Evolutionary conservation across 306 rosid genomes (phyloP), one percentile per base, ranked within the genome.

Genomic region (Quercus ilex): DNA sequence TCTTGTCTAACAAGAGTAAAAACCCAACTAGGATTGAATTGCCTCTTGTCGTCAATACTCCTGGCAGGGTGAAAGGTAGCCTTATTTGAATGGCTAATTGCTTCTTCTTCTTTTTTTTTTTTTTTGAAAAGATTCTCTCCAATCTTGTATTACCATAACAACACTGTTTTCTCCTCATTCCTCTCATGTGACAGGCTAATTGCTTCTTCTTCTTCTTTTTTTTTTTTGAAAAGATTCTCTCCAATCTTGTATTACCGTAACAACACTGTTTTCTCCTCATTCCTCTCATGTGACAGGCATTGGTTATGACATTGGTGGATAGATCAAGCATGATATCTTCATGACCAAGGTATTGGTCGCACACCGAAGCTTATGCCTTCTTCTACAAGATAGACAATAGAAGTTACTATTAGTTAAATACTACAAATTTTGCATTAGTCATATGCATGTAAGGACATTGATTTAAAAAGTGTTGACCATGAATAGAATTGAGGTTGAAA

Each of bases 51-150:
- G 85, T 95, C 74, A 95, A 95, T 83, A 95, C 99, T 25, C 91
- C 93, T 65, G 97, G 99, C 38, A 90, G 99, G 99, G 98, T 95
- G 79, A 95, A 92, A 89, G 99, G 99, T 89, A 83, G 77, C 69
- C 69, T 75, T 49, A 3, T 20, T 76, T 4, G 52, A 41, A 15
- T 53, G 26, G 33, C 53, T 74, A 2, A 23, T 74, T 33, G 6
- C 17, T 74, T 38, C n/a, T 69, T 49, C 17, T 76, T 74, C 38
- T 46, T 9, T 0, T 11, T 10, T 43, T 3, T 46, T 46, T 11
- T 3, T 4, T 74, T 19, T 63, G 41, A 83, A 53, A 65, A 31
- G 17, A 55, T 79, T 41, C 18, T 79, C 72, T 52, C 19, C 64
- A 55, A 35, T 70, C 74, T 55, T 67, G 41, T 69, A 52, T 73